Evolutionary conservation across 768 basidiomycete genomes (phyloP).

Genomic region (Rhodocollybia butyracea): DNA sequence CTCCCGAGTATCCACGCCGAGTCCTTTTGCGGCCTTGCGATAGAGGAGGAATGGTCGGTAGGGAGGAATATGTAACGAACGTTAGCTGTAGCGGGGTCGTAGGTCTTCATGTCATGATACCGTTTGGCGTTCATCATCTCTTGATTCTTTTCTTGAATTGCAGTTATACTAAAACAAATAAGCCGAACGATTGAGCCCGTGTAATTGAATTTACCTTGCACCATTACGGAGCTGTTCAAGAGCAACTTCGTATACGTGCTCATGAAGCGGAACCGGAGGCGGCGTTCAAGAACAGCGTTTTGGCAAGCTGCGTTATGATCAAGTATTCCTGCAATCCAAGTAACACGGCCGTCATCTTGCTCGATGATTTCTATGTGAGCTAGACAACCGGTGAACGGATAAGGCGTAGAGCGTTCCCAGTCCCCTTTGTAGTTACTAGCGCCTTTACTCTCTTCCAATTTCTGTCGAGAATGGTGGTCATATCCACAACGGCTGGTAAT

Average conservation of each 20-base stretch:
- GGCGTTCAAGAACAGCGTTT: conserved; percentile 10
- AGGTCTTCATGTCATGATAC: conserved; percentile 5
- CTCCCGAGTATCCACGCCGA: neutral
- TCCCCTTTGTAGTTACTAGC: no score
- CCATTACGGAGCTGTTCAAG: conserved; percentile 16
- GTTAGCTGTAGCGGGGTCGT: conserved; percentile 8
- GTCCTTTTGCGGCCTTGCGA: neutral
- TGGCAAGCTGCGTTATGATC: conserved; percentile 26
- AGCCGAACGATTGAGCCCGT: neutral
- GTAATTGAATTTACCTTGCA: conserved; percentile 8
- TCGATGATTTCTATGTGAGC: conserved; percentile 31
- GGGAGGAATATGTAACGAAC: conserved; percentile 15
- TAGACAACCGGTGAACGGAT: conserved; percentile 28
- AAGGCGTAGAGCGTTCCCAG: no score
- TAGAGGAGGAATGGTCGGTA: conserved; percentile 20
- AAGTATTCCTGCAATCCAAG: conserved; percentile 21
- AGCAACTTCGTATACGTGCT: conserved; percentile 24
- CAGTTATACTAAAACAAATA: conserved; percentile 10
- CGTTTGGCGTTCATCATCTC: conserved; percentile 1
- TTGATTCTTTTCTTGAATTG: conserved; percentile 14
- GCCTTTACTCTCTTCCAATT: no score
- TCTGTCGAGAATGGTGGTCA: no score
- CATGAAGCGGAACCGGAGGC: conserved; percentile 29
- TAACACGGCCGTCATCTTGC: conserved; percentile 10
- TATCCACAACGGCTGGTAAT: no score